Evolutionary conservation across 208 protist genomes (phyloP), one percentile per base, ranked within the genome.

Genomic region (Leishmania tarentolae): DNA sequence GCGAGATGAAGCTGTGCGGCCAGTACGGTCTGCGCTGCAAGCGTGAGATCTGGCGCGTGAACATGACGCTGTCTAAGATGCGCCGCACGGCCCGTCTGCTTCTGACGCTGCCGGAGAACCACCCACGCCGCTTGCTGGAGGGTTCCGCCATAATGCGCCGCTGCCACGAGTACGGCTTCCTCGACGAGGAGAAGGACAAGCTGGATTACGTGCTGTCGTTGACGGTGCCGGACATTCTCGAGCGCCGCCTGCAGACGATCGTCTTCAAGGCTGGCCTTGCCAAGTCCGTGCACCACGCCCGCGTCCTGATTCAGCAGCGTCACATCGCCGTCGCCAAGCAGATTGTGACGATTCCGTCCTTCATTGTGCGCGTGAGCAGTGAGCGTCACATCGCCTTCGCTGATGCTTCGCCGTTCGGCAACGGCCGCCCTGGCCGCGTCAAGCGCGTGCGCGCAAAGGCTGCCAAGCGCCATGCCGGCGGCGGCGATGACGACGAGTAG

Each of bases 121-220:
- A 99, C 88, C 92, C 93, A 73, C 94, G 95, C 57, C 97, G 98
- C 70, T 86, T 98, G 74, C 99, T 99, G 50, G 99, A 99, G 94
- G 99, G 99, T 89, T 85, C 95, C 66, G 99, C 99, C 65, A 98
- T 99, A 61, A 98, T 99, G 83, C 98, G 99, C 91, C 97, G 99
- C 88, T 98, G 99, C 84, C 94, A 99, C 88, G 96, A 98, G 84
- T 94, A 76, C 17, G 74, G 74, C 74, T 96, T 99, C 84, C 97
- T 99, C 59, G 95, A 99, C 53, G 99, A 99, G 89, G 93, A 95
- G 71, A 99, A 99, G 94, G 96, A 99, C 93, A 99, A 99, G 88
- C 98, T 99, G 82, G 99, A 99, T 99, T 99, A 99, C 95, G 99
- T 99, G 78, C 99, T 99, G 42, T 98, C 95, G 57, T 98, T 99